Evolutionary conservation across 768 basidiomycete genomes (phyloP), one percentile per base, ranked within the genome.

Genomic region (Mycena floridula): DNA sequence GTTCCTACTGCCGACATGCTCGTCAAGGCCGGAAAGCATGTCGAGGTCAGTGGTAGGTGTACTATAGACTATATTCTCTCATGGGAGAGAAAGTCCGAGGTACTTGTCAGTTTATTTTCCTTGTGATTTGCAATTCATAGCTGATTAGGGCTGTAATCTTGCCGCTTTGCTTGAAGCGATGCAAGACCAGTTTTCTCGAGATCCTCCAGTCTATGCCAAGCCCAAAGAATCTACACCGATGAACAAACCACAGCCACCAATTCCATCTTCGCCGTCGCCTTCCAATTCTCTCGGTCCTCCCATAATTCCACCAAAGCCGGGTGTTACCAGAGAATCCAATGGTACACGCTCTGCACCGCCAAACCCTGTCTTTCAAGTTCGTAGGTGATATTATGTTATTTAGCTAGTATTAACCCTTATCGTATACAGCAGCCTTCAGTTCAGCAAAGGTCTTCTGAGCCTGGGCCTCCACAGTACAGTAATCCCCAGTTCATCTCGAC

Each of bases 1-100:
- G 86, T 91, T 11, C 95, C 96, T 25, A 96, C 91, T 2, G 76
- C 70, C 43, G 83, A 89, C 56, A 91, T 99, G 84, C 82, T 93
- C 47, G 80, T 99, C 54, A 82, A 82, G 52, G 73, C 89, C 9
- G 78, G 83, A 18, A 76, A 70, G 37, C 71, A 76, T 57, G 73
- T 97, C 54, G 92, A 97, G 55, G 75, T 87, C 43, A 90, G 85
- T 57, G 94, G 87, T 18, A 70, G 73, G 50, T 90, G 79, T 56
- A 68, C 63, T 30, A 69, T 82, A 30, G 77, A 82, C 30, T 95
- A 91, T 59, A 58, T 86, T 38, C 73, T 72, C 37, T 68, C 81
- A 46, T 97, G 96, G 96, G 68, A 73, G 44, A 72, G 78, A 54
- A 93, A 94, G 61, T 74, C 74, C 60, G 91, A 96, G 77, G 91